Evolutionary conservation across 306 rosid species (phyloP).

Genomic region (Lotus japonicus): DNA sequence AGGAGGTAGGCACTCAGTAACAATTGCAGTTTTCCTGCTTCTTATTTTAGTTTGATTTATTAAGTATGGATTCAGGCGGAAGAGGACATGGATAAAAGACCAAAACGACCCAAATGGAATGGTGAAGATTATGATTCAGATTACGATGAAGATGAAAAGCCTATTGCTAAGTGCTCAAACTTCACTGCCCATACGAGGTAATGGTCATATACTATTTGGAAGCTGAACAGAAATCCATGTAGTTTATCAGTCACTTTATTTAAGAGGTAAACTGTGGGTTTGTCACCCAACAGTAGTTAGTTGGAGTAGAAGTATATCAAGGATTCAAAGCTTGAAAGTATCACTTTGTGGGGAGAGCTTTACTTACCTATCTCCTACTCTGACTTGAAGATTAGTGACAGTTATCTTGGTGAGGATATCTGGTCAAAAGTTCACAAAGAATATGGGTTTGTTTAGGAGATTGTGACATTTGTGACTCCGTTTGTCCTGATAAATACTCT

Average conservation of each 20-base stretch:
- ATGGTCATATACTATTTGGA: conserved; percentile 2
- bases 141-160: conserved; percentile 45
- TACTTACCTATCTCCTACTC: no score
- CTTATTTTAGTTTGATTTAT: conserved; percentile 21
- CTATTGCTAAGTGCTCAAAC: background rate
- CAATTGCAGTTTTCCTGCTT: background rate
- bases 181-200: conserved; percentile 35
- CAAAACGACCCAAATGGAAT: conserved; percentile 70
- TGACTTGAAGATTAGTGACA: no score
- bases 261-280: background rate
- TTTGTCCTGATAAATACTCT: no score
- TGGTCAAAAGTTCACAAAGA: no score
- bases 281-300: background rate
- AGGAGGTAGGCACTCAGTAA: conserved; percentile 45
- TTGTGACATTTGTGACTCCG: background rate
- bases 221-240: background rate
- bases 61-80: conserved; percentile 47
- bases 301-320: background rate
- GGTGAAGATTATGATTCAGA: conserved; percentile 83
- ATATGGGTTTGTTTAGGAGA: background rate
- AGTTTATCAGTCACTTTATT: background rate
- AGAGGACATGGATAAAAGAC: conserved; percentile 67
- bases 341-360: no score
- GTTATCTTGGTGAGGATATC: no score
- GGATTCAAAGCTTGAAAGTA: background rate